Conservation (phyloP, 306 rosid genomes). For the Fragaria vesca region DNA sequence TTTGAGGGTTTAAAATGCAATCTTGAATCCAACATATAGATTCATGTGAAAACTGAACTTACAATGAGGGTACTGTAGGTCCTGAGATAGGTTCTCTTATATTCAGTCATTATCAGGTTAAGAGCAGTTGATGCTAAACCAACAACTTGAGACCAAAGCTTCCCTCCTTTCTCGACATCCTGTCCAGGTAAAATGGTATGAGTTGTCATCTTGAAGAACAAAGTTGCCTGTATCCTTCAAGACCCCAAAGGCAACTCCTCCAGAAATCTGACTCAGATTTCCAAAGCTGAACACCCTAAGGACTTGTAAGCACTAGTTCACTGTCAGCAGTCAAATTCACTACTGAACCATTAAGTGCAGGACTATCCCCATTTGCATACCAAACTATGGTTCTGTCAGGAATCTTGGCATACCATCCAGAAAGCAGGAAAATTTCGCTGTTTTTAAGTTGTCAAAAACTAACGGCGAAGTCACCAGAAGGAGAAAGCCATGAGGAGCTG, state of each 20-base stretch:
- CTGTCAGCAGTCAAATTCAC: background rate
- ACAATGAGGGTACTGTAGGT: background rate
- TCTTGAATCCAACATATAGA: background rate
- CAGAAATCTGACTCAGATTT: background rate
- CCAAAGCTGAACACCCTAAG: conserved; percentile 15
- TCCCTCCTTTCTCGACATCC: too few relatives aligned
- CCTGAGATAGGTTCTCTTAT: background rate
- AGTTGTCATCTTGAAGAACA: background rate
- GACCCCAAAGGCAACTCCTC: background rate
- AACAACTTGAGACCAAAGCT: too few relatives aligned
- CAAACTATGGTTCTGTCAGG: conserved; percentile 41
- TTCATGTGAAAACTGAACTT: background rate
- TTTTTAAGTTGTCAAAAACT: conserved; percentile 36
- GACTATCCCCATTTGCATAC: conserved; percentile 20
- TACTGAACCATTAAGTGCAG: conserved; percentile 33
- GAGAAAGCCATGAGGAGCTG: conserved; percentile 36
- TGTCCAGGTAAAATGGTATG: background rate
- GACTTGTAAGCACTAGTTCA: conserved; percentile 7
- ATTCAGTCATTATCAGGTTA: too few relatives aligned
- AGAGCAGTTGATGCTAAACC: too few relatives aligned
- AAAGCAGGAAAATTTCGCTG: conserved; percentile 31
- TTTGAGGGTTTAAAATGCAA: background rate
- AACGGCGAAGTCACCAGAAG: conserved; percentile 46
- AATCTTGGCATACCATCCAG: conserved; percentile 49
- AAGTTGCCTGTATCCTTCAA: conserved; percentile 23